Conservation (phyloP, 192 early-diverging fungal genomes). For the Entomortierella chlamydospora region DNA sequence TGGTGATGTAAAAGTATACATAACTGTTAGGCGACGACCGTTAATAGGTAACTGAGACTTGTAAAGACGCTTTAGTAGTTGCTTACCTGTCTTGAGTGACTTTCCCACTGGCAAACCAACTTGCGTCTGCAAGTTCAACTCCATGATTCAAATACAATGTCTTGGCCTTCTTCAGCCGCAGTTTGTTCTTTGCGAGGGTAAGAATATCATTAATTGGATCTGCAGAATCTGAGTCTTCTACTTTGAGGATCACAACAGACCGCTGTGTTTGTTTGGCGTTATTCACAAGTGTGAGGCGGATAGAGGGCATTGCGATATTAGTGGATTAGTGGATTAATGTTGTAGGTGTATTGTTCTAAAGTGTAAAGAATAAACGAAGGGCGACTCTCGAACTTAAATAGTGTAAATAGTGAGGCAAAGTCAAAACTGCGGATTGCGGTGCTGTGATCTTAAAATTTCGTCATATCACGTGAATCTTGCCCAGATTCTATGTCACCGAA, state of each 20-base stretch:
- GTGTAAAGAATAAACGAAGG: background rate
- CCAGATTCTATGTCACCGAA: no score
- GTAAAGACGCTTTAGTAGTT: no score
- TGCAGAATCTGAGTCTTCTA: conserved; percentile 6
- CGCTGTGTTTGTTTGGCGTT: conserved; percentile 60
- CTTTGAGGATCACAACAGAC: conserved; percentile 57
- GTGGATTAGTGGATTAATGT: no score
- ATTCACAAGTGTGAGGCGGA: conserved; percentile 62
- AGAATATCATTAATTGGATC: conserved; percentile 49
- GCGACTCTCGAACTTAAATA: background rate
- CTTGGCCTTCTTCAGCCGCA: conserved; percentile 63
- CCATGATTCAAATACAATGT: conserved; percentile 55
- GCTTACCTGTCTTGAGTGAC: conserved; percentile 58
- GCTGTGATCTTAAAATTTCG: background rate
- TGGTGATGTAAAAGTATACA: background rate
- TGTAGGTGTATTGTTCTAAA: background rate
- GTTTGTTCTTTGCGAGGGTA: conserved; percentile 63
- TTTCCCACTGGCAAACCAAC: conserved; percentile 29
- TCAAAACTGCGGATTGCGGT: conserved; percentile 7
- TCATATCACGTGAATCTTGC: no score
- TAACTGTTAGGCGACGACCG: background rate
- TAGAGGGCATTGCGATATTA: conserved; percentile 44
- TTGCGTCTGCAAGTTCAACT: conserved; percentile 16
- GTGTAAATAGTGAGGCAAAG: background rate
- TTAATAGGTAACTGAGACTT: no score